Percentiles rank a stretch among this genome's conserved stretches.
These are phyloP conservation scores for Kluyveromyces dobzhanskii DNA, from an alignment of 805 yeast genomes.

Conservation along the genomic window DNA sequence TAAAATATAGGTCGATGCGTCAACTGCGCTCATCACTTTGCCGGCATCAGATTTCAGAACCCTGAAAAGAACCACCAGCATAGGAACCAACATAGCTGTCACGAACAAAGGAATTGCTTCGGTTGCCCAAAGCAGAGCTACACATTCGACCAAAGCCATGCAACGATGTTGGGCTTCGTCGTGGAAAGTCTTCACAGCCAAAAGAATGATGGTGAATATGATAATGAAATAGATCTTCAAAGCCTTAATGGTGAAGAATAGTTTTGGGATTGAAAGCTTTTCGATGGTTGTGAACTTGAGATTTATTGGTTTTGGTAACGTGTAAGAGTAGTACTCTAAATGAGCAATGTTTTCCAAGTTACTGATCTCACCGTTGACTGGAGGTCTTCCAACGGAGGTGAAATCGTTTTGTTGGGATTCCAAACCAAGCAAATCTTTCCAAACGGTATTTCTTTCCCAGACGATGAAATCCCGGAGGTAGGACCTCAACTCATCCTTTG, in stretches of 20 bases:
- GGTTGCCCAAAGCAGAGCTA: constrained; percentile 84
- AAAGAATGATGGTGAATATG: constrained; percentile 43
- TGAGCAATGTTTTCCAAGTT: constrained; percentile 13
- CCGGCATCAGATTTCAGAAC: constrained; percentile 51
- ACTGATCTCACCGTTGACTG: constrained; percentile 26
- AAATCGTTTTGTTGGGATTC: constrained; percentile 52
- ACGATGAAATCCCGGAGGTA: constrained; percentile 83
- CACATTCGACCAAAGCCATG: constrained; percentile 55
- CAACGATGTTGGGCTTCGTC: constrained; percentile 55
- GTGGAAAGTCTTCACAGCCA: constrained; percentile 53
- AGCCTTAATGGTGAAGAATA: constrained; percentile 39
- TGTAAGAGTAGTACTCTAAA: constrained; percentile 27
- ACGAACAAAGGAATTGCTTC: constrained; percentile 89
- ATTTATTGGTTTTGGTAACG: constrained; percentile 26
- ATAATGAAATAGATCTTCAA: constrained; percentile 42
- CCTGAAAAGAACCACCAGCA: constrained; percentile 61
- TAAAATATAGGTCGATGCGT: constrained; percentile 61
- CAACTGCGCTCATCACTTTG: constrained; percentile 51
- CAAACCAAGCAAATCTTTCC: constrained; percentile 90
- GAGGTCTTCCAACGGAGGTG: constrained; percentile 29
- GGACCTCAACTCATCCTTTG: constrained; percentile 47
- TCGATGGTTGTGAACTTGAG: constrained; percentile 21
- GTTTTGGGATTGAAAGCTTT: constrained; percentile 37
- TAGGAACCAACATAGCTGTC: constrained; percentile 80
- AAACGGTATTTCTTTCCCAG: constrained; percentile 93